Percentiles rank a stretch among this genome's conserved stretches.
These are phyloP conservation scores for Saposhnikovia divaricata DNA, from an alignment of 129 eudicot species.

Conservation along the genomic window DNA sequence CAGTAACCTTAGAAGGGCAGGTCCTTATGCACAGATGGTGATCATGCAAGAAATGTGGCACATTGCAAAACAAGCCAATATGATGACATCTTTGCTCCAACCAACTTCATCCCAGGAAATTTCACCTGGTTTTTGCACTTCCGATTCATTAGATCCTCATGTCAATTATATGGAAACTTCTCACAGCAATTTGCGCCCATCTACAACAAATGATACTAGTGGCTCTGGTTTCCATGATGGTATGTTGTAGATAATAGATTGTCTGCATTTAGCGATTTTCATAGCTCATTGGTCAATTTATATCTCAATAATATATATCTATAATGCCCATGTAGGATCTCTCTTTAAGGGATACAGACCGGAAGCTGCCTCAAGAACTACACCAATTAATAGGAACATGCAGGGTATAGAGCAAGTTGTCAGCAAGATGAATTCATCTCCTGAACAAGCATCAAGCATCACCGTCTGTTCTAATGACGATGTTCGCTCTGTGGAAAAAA, in stretches of 20 bases:
- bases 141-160: slow-evolving; percentile 8
- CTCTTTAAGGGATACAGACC: slow-evolving; percentile 15
- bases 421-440: slow-evolving; percentile 33
- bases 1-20: slow-evolving; percentile 16
- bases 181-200: slow-evolving; percentile 10
- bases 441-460: slow-evolving; percentile 44
- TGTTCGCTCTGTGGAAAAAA: slow-evolving; percentile 29
- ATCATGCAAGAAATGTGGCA: slow-evolving; percentile 23
- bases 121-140: slow-evolving; percentile 19
- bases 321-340: slow-evolving; percentile 29
- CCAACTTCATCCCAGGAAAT: slow-evolving; percentile 21
- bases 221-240: slow-evolving; percentile 24
- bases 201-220: slow-evolving; percentile 2
- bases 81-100: slow-evolving; percentile 13
- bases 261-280: background rate
- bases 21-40: slow-evolving; percentile 20
- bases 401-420: slow-evolving; percentile 29
- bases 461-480: slow-evolving; percentile 41
- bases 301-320: slow-evolving; percentile 5
- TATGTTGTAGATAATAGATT: slow-evolving; percentile 18
- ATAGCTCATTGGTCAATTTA: background rate
- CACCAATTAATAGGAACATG: slow-evolving; percentile 25
- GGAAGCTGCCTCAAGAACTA: slow-evolving; percentile 13
- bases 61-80: slow-evolving; percentile 17
- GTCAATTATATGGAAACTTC: slow-evolving; percentile 19